These are phyloP conservation scores for Septoria petroselini DNA, from an alignment of 2,329 filamentous ascomycete genomes.

Conservation along the genomic window DNA sequence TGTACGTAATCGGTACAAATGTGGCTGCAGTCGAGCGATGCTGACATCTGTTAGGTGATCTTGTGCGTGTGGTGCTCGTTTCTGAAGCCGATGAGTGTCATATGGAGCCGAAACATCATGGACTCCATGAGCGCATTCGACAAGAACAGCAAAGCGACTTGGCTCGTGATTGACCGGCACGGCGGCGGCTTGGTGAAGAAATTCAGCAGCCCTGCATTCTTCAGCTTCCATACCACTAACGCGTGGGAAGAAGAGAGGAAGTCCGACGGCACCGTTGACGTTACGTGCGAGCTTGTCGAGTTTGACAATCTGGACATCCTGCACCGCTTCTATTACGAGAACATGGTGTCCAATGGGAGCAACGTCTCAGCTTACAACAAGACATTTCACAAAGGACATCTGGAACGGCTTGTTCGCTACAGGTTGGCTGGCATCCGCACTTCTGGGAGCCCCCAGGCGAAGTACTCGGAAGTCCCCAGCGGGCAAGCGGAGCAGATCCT, in stretches of 20 bases:
- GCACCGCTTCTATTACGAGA: constrained; percentile 65
- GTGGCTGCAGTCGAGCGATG: too few species aligned
- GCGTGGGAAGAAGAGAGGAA: constrained; percentile 64
- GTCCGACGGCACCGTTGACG: constrained; percentile 42
- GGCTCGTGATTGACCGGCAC: constrained; percentile 71
- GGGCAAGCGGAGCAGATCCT: constrained; percentile 5
- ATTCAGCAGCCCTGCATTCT: constrained; percentile 69
- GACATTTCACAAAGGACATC: neutral
- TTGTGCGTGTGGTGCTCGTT: constrained; percentile 70
- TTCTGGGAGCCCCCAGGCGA: neutral
- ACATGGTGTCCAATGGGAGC: constrained; percentile 58
- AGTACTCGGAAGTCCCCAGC: neutral
- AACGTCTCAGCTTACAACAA: constrained; percentile 20
- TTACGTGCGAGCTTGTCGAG: constrained; percentile 64
- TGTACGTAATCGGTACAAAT: constrained; percentile 40
- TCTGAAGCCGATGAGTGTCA: constrained; percentile 54
- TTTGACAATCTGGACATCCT: constrained; percentile 66
- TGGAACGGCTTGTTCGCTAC: constrained; percentile 16
- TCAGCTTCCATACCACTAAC: constrained; percentile 79
- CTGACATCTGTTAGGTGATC: constrained; percentile 38
- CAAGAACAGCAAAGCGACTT: constrained; percentile 55
- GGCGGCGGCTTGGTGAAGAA: constrained; percentile 64
- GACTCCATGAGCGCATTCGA: constrained; percentile 67
- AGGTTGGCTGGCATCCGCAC: constrained; percentile 11
- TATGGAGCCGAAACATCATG: constrained; percentile 64